phyloP scores from a whole-genome alignment of 2,329 filamentous ascomycete genomes.

The Aspergillus versicolor region DNA sequence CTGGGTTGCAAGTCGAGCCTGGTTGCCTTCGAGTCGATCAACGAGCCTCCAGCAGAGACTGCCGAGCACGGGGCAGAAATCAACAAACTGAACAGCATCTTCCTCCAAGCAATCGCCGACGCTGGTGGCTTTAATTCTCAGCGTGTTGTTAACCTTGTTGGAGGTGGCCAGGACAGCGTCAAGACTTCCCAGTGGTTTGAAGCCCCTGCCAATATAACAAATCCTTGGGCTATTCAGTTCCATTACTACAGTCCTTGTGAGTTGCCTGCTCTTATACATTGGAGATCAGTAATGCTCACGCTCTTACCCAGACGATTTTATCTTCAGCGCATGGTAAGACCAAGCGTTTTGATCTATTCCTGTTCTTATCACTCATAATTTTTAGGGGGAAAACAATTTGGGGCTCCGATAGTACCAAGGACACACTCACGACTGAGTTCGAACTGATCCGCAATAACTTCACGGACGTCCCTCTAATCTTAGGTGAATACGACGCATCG shows the following conservation, averaged over 20 bases:
- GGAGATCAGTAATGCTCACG: slow-evolving; percentile 1
- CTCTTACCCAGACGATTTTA: slow-evolving; percentile 25
- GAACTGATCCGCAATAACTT: slow-evolving; percentile 55
- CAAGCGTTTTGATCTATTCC: not conserved
- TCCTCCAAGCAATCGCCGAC: slow-evolving; percentile 54
- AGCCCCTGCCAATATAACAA: slow-evolving; percentile 49
- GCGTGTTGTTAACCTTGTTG: slow-evolving; percentile 57
- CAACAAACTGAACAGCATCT: slow-evolving; percentile 59
- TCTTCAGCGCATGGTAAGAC: slow-evolving; percentile 29
- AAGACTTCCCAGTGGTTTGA: slow-evolving; percentile 58
- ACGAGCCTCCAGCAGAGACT: slow-evolving; percentile 57
- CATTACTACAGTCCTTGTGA: slow-evolving; percentile 57
- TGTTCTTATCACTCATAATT: slow-evolving; percentile 30
- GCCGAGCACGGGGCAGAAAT: slow-evolving; percentile 51
- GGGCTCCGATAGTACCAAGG: slow-evolving; percentile 57
- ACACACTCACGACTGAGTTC: slow-evolving; percentile 51
- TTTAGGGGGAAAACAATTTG: slow-evolving; percentile 61
- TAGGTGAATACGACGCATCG: slow-evolving; percentile 59
- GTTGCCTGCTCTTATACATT: not conserved
- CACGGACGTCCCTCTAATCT: slow-evolving; percentile 54
- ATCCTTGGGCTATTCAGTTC: slow-evolving; percentile 61
- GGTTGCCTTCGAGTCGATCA: slow-evolving; percentile 60
- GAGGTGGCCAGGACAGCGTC: slow-evolving; percentile 50
- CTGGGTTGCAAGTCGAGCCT: slow-evolving; percentile 55
- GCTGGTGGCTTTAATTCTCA: slow-evolving; percentile 57